Conservation (phyloP, 2,329 filamentous ascomycete genomes). For the Tolypocladium album region DNA sequence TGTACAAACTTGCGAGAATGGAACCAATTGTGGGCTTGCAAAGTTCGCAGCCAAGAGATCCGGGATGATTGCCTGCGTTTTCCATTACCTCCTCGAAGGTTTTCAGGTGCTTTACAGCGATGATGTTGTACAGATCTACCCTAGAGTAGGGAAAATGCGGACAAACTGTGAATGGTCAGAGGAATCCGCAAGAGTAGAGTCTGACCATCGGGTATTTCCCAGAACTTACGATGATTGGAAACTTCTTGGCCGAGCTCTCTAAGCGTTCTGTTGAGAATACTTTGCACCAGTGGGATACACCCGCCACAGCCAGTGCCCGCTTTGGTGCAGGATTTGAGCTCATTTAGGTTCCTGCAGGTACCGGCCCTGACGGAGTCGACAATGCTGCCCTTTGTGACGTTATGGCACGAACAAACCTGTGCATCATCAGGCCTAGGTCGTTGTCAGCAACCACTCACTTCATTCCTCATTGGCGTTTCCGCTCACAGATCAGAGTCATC, state of each 20-base stretch:
- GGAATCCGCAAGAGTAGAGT: no score
- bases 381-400: slow-evolving; percentile 78
- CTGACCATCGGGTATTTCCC: no score
- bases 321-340: slow-evolving; percentile 86
- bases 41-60: slow-evolving; percentile 56
- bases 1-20: slow-evolving; percentile 74
- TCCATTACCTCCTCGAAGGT: slow-evolving; percentile 34
- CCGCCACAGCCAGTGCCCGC: slow-evolving; percentile 85
- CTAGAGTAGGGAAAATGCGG: slow-evolving; percentile 76
- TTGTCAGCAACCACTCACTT: slow-evolving; percentile 15
- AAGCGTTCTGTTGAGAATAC: no score
- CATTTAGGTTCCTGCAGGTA: slow-evolving; percentile 65
- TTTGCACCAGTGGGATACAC: slow-evolving; percentile 54
- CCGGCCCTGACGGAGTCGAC: slow-evolving; percentile 63
- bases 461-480: no score
- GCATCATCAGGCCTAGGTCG: slow-evolving; percentile 69
- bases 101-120: slow-evolving; percentile 68
- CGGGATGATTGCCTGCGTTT: no score
- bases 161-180: slow-evolving; percentile 38
- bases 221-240: no score
- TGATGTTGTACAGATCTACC: slow-evolving; percentile 81
- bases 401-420: slow-evolving; percentile 89
- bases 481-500: no score
- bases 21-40: slow-evolving; percentile 78
- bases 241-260: no score